Evolutionary conservation across 192 early-diverging fungal genomes (phyloP), one percentile per base, ranked within the genome.

Genomic region (Diversispora epigaea): DNA sequence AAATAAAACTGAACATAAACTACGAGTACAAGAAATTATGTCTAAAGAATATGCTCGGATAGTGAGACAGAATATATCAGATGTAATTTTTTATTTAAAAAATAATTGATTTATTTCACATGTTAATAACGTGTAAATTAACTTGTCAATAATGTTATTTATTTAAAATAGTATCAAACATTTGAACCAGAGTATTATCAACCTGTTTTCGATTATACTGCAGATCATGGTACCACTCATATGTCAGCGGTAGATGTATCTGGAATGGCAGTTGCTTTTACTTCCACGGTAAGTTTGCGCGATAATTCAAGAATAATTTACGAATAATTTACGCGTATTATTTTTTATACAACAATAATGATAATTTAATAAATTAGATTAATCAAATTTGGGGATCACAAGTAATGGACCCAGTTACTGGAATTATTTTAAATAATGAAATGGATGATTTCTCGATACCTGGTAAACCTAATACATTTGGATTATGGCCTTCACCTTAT

Each of bases 361-460:
- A 4, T 44, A 6, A 10, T 2, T 40, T 56, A 19, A 71, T 41
- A 71, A 54, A 71, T 94, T 8, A 98, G 69, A 71, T 94, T 8
- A 98, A 98, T 81, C 80, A 97, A 47, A 80, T 92, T 62, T 97
- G 97, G 85, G 96, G 96, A 12, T 89, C 93, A 7, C 89, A 89
- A 52, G 79, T 98, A 39, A 87, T 97, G 88, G 94, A 98, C 78
- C 88, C 86, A 6, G 82, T 70, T n/a, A 96, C 94, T 0, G 96
- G 96, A n/a, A 82, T 98, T 64, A 93, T 98, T 47, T 81, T 98
- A 55, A 98, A 98, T 80, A 91, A 97, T 78, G 92, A 97, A 77
- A 96, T 97, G 95, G 92, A 97, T 80, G 95, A 98, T 76, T 98
- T 97, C 75, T 91, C 90, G 56, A 92, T 91, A 7, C 89, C 89